phyloP scores from a whole-genome alignment of 1,139 yeast species.

The Kurtzmaniella quercitrusa region DNA sequence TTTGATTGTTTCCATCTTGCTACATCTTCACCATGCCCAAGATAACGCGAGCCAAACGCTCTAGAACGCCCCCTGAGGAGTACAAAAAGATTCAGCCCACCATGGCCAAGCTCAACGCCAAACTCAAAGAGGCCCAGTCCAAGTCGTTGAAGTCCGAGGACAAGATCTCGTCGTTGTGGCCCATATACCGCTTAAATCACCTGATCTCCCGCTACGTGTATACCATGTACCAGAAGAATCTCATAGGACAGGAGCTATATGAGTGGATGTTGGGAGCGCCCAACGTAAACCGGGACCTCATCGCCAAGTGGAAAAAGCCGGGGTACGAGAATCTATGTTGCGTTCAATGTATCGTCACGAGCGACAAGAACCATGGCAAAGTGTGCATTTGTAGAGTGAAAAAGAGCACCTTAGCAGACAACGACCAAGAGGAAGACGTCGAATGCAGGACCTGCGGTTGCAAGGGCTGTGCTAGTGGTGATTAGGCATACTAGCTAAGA shows the following conservation, averaged over 20 bases:
- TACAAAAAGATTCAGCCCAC: constrained; percentile 70
- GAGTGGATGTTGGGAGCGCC: constrained; percentile 70
- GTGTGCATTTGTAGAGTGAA: constrained; percentile 90
- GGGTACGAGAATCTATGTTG: constrained; percentile 91
- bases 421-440: constrained; percentile 27
- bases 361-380: constrained; percentile 58
- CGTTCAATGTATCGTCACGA: constrained; percentile 67
- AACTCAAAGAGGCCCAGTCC: constrained; percentile 56
- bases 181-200: constrained; percentile 64
- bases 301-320: constrained; percentile 88
- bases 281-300: constrained; percentile 63
- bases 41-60: constrained; percentile 30
- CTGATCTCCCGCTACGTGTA: constrained; percentile 76
- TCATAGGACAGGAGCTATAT: constrained; percentile 63
- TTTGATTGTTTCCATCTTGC: background rate
- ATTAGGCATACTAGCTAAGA: constrained; percentile 35
- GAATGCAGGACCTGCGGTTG: constrained; percentile 90
- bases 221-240: constrained; percentile 62
- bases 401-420: constrained; percentile 43
- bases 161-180: constrained; percentile 65
- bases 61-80: constrained; percentile 68
- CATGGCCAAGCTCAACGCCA: constrained; percentile 54
- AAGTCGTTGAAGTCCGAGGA: constrained; percentile 22
- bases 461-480: constrained; percentile 82
- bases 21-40: constrained; percentile 31